Percentiles rank a stretch among this genome's conserved stretches.
Evolutionary conservation across 139 green algal species (phyloP).

Genomic region (Closterium sp.): DNA sequence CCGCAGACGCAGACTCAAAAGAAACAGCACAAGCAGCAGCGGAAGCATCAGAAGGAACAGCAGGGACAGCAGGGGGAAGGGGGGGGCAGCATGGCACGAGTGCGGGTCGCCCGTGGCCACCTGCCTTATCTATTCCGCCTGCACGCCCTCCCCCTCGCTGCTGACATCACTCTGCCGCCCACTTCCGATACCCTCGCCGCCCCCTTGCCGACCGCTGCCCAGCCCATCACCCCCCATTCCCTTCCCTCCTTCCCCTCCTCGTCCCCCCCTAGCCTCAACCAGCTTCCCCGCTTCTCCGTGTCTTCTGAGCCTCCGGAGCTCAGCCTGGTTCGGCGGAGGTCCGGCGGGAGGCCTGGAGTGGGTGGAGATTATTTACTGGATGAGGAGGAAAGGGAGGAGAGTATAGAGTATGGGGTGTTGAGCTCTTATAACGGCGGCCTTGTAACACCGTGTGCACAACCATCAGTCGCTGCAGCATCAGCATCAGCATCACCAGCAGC

Average conservation of each 20-base stretch:
- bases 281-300: not conserved
- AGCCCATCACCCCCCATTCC: not conserved
- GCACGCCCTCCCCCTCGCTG: not conserved
- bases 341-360: not conserved
- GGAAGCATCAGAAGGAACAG: not conserved
- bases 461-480: not conserved
- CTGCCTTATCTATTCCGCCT: not conserved
- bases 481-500: not conserved
- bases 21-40: not conserved
- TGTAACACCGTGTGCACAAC: not conserved
- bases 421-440: not conserved
- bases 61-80: not conserved
- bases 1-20: not conserved
- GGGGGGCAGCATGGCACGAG: not conserved
- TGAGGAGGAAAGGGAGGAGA: not conserved
- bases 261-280: not conserved
- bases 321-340: not conserved
- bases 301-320: not conserved
- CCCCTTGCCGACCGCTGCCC: not conserved
- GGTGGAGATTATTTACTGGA: not conserved
- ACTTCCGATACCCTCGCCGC: not conserved
- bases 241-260: not conserved
- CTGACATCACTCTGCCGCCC: not conserved
- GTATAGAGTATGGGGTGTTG: not conserved
- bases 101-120: not conserved